phyloP scores from a whole-genome alignment of 257 asterid genomes.

The Ligustrum vulgare region DNA sequence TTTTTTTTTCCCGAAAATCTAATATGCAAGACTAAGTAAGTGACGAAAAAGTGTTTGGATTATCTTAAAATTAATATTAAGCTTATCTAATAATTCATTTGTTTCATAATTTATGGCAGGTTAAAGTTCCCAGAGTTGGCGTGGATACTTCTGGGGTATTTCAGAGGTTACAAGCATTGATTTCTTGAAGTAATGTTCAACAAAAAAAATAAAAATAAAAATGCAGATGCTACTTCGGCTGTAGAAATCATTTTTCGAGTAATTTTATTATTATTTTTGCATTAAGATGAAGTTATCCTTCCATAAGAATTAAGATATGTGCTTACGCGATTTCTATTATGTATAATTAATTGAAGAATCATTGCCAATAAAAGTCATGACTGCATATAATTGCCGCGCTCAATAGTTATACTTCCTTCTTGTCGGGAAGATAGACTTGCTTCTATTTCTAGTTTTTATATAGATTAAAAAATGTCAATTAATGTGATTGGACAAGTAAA shows the following conservation, averaged over 20 bases:
- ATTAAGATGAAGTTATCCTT: too few relatives aligned
- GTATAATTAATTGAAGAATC: too few relatives aligned
- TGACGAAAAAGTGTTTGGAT: neutral
- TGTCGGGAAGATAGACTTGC: too few relatives aligned
- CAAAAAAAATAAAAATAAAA: neutral
- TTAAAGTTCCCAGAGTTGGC: slow-evolving; percentile 26
- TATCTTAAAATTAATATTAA: neutral
- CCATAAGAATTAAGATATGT: too few relatives aligned
- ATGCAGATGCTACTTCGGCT: neutral
- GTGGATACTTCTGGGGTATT: slow-evolving; percentile 19
- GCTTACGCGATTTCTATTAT: too few relatives aligned
- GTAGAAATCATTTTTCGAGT: neutral
- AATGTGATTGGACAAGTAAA: too few relatives aligned
- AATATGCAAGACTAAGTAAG: neutral
- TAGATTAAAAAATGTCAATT: too few relatives aligned
- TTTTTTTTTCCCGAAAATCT: neutral
- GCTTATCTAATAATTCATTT: neutral
- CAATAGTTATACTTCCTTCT: too few relatives aligned
- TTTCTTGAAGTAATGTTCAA: neutral
- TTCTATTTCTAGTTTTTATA: too few relatives aligned
- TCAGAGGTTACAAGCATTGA: slow-evolving; percentile 19
- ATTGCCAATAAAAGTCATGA: too few relatives aligned
- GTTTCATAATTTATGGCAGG: slow-evolving; percentile 25
- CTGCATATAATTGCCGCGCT: too few relatives aligned
- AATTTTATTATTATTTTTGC: too few relatives aligned